Percentiles rank a stretch among this genome's conserved stretches.
These are phyloP conservation scores for Eutypella sp. DNA, from an alignment of 2,329 filamentous ascomycete genomes.

Conservation along the genomic window DNA sequence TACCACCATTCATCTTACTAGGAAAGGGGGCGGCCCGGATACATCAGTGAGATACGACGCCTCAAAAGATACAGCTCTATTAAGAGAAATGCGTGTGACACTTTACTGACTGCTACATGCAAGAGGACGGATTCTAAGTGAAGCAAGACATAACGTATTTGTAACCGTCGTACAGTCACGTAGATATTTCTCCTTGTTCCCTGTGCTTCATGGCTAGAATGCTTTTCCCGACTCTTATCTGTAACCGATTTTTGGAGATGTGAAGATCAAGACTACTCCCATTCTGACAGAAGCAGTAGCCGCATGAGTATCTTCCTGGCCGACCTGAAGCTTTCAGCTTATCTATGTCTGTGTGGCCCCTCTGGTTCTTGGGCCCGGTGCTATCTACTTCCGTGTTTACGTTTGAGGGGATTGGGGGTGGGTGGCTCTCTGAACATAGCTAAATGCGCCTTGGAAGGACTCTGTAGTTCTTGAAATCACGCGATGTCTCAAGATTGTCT, in stretches of 20 bases:
- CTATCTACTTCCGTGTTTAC: too few relatives aligned
- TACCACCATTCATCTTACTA: not conserved
- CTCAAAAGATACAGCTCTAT: not conserved
- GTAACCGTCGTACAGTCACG: conserved; percentile 3
- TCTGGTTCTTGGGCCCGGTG: too few relatives aligned
- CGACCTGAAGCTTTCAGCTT: too few relatives aligned
- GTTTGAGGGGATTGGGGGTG: not conserved
- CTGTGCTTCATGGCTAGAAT: not conserved
- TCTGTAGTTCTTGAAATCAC: conserved; percentile 5
- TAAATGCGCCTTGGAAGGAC: not conserved
- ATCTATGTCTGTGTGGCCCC: too few relatives aligned
- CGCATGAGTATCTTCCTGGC: too few relatives aligned
- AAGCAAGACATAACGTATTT: conserved; percentile 12
- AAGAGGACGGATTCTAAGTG: conserved; percentile 6
- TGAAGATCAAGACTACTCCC: too few relatives aligned
- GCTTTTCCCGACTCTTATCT: not conserved
- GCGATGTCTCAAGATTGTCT: conserved; percentile 22
- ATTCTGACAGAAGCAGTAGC: too few relatives aligned
- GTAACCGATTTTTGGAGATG: too few relatives aligned
- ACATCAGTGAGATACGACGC: not conserved
- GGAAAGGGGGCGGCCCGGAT: too few relatives aligned
- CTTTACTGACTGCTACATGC: not conserved
- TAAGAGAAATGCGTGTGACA: not conserved
- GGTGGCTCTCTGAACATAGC: not conserved
- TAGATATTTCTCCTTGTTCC: not conserved